Conservation (phyloP, 495 filamentous ascomycete species). For the Penicillium fimorum region DNA sequence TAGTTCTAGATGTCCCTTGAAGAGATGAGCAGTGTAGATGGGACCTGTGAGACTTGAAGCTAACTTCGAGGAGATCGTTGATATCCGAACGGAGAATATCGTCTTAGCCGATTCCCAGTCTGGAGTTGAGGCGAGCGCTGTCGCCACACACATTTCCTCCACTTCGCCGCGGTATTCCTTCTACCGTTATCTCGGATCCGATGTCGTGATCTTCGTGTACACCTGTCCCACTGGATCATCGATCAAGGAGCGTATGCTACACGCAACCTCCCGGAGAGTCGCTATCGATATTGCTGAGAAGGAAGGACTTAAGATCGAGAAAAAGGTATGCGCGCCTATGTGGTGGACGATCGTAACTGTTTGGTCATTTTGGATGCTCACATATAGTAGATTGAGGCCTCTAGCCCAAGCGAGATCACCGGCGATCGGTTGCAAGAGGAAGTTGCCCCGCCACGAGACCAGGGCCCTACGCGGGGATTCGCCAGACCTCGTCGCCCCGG, state of each 20-base stretch:
- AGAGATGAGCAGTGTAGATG: conserved; percentile 2
- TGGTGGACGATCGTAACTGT: neutral
- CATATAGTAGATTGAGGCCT: conserved; percentile 57
- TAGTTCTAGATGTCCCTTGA: conserved; percentile 4
- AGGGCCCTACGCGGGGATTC: conserved; percentile 65
- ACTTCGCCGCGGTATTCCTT: conserved; percentile 87
- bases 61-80: conserved; percentile 48
- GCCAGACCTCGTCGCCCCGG: conserved; percentile 89
- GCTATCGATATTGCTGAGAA: conserved; percentile 68
- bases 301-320: conserved; percentile 69
- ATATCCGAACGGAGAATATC: conserved; percentile 75
- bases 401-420: conserved; percentile 74
- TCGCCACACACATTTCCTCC: conserved; percentile 65
- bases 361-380: conserved; percentile 10
- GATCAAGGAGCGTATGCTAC: conserved; percentile 94
- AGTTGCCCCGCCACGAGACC: conserved; percentile 67
- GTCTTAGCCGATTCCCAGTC: conserved; percentile 60
- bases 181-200: conserved; percentile 67
- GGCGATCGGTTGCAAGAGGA: conserved; percentile 68
- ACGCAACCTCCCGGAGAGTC: conserved; percentile 75
- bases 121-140: conserved; percentile 50
- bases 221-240: conserved; percentile 78
- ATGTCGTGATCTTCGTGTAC: conserved; percentile 86
- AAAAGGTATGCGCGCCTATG: conserved; percentile 54
- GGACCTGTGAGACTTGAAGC: conserved; percentile 20